Percentiles rank a stretch among this genome's conserved stretches.
These are phyloP conservation scores for Lunularia cruciata DNA, from an alignment of 225 moss, liverwort and hornwort genomes.

Conservation along the genomic window DNA sequence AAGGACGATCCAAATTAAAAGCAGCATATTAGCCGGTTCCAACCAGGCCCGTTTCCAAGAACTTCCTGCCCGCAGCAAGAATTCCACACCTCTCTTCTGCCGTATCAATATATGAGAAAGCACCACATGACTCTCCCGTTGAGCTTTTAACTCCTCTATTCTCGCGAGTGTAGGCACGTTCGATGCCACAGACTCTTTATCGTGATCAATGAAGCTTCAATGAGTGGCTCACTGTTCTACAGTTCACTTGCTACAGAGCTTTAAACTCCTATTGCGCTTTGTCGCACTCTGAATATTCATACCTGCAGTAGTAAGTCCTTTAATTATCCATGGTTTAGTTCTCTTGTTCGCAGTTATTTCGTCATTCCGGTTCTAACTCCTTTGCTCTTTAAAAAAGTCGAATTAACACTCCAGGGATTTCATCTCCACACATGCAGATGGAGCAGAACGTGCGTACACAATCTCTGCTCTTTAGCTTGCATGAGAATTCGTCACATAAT, in stretches of 20 bases:
- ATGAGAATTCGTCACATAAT: background rate
- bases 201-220: background rate
- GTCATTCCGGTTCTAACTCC: background rate
- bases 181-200: background rate
- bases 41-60: background rate
- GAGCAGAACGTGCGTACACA: no score
- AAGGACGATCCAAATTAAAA: conserved; percentile 4
- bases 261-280: no score
- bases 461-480: no score
- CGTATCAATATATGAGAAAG: background rate
- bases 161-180: conserved; percentile 3
- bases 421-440: no score
- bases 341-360: background rate
- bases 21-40: background rate
- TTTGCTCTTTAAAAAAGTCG: no score
- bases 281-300: no score
- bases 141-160: conserved; percentile 11
- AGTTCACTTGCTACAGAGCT: conserved; percentile 5
- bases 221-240: background rate
- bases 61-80: background rate
- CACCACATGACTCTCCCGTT: background rate
- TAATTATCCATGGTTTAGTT: no score
- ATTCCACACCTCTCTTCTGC: background rate
- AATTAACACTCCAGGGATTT: no score
- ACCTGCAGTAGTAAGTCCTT: no score